Evolutionary conservation across 2,329 filamentous ascomycete genomes (phyloP).

Genomic region (Colletotrichum tabaci): DNA sequence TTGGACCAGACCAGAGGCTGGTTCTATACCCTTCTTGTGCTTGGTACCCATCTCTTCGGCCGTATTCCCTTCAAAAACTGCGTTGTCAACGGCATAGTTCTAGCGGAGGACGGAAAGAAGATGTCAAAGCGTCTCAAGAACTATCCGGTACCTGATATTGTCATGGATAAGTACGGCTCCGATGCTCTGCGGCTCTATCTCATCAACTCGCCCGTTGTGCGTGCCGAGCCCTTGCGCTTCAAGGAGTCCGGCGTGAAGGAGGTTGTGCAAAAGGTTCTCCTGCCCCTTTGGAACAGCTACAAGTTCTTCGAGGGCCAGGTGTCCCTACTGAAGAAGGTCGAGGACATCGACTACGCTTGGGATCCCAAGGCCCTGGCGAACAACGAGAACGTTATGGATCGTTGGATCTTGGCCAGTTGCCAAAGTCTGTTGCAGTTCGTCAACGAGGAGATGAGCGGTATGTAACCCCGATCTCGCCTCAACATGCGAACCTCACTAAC

Average conservation of each 20-base stretch:
- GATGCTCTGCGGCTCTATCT: conserved; percentile 95
- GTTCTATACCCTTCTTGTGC: conserved; percentile 94
- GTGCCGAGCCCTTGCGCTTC: conserved; percentile 91
- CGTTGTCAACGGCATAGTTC: conserved; percentile 95
- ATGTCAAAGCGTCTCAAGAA: conserved; percentile 99
- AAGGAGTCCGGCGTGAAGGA: conserved; percentile 95
- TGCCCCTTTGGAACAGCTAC: conserved; percentile 96
- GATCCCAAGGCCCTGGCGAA: conserved; percentile 81
- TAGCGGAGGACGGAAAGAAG: conserved; percentile 97
- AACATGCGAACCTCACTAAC: conserved; percentile 2
- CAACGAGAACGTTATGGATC: conserved; percentile 94
- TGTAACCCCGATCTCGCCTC: conserved; percentile 49
- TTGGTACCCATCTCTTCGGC: conserved; percentile 90
- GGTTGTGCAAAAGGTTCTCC: conserved; percentile 90
- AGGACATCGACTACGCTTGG: conserved; percentile 82
- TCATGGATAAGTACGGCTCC: conserved; percentile 91
- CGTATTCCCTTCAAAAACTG: conserved; percentile 93
- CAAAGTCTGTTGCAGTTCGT: conserved; percentile 94
- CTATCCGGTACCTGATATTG: conserved; percentile 87
- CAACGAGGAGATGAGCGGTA: conserved; percentile 89
- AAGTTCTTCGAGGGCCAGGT: conserved; percentile 96
- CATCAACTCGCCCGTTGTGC: conserved; percentile 96
- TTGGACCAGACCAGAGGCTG: conserved; percentile 95
- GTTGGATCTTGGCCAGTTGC: conserved; percentile 93
- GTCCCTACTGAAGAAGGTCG: conserved; percentile 87